Evolutionary conservation across 1,284 basidiomycete species (phyloP), one percentile per base, ranked within the genome.

Genomic region (Porogramme epimiltina): DNA sequence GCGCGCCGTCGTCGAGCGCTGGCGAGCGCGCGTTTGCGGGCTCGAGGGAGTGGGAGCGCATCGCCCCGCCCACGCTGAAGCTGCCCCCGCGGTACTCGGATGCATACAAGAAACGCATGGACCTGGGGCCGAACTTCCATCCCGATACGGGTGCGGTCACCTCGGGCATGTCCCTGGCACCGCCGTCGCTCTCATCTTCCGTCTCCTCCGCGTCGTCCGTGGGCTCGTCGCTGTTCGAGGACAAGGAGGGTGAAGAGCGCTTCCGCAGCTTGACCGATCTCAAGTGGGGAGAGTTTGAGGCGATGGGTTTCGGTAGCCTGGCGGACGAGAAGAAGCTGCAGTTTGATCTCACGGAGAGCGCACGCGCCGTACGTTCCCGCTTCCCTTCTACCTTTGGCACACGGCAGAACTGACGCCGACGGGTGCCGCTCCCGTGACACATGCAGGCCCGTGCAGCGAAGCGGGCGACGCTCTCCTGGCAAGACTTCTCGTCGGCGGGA

Each of bases 201-300:
- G 43, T 66, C 3, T 71, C 70, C 0, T 68, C 65, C 8, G 58
- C 66, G 6, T 68, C 69, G 10, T 64, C 67, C 22, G 66, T 64
- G 10, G 60, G 58, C 3, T 62, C 65, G 8, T 65, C 67, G 2
- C 56, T 74, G 52, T 70, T 60, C 55, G 67, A 63, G 60, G 68
- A 70, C 31, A 62, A 64, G 31, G 70, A 70, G 33, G 77, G 77
- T 8, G 84, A 85, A 51, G 86, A 87, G 54, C 74, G 83, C n/a
- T 95, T 88, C 70, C 78, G 84, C 50, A 91, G 82, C 54, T 65
- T 95, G 59, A 89, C 91, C 0, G 91, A 94, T 56, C 74, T 93
- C 58, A 89, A 86, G 65, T 95, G 93, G 93, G 90, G 90, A 11
- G 85, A 89, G 66, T 95, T 95, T 62, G 91, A 93, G 74, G 74